Evolutionary conservation across 1,139 yeast genomes (phyloP).

Genomic region (Entelexis sorbosivorans): DNA sequence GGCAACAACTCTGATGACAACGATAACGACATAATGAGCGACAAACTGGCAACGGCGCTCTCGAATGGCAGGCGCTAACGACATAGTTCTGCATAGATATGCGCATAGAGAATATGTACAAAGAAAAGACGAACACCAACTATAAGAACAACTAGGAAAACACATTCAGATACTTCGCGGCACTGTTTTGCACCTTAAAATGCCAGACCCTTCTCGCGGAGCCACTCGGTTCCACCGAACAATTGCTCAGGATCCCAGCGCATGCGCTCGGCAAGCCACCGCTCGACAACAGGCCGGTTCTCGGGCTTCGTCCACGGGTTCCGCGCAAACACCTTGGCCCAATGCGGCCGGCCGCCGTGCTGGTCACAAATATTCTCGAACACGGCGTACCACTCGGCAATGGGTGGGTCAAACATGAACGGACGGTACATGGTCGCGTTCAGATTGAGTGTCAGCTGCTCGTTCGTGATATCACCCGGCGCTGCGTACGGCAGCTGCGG

Average conservation of each 20-base stretch:
- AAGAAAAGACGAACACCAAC: too few relatives aligned
- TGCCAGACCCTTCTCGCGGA: constrained; percentile 10
- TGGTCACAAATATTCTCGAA: constrained; percentile 68
- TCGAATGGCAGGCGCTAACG: neutral
- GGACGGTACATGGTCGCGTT: constrained; percentile 97
- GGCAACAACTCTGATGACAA: neutral
- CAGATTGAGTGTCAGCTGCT: constrained; percentile 72
- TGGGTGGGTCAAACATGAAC: constrained; percentile 60
- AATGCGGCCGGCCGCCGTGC: constrained; percentile 90
- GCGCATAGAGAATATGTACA: neutral
- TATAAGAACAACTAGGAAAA: too few relatives aligned
- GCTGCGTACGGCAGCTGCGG: constrained; percentile 50
- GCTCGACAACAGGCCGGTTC: neutral
- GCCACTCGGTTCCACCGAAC: constrained; percentile 19
- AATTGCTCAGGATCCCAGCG: constrained; percentile 9
- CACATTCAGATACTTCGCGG: too few relatives aligned
- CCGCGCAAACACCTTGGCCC: constrained; percentile 82
- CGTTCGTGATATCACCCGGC: constrained; percentile 40
- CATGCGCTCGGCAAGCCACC: constrained; percentile 13
- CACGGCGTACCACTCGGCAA: constrained; percentile 69
- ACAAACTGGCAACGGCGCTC: neutral
- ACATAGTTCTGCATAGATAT: too few relatives aligned
- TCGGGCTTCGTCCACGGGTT: constrained; percentile 15
- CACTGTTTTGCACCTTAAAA: neutral
- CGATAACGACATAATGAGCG: neutral